phyloP scores from a whole-genome alignment of 805 yeast genomes.

The Yarrowia keelungensis region DNA sequence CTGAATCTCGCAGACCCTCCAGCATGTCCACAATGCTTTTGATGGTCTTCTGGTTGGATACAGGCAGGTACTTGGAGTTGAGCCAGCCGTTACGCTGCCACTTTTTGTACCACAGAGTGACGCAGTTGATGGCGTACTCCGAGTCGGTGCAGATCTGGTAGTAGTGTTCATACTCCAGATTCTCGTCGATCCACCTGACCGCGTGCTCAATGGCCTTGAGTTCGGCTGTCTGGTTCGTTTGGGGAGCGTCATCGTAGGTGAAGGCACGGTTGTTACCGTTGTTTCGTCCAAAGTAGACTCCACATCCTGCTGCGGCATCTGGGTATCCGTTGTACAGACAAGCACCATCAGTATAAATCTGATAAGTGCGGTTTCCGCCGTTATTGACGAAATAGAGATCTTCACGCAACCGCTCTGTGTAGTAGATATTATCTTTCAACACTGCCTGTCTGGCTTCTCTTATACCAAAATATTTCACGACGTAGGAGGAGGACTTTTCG shows the following conservation, averaged over 20 bases:
- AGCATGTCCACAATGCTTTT: neutral
- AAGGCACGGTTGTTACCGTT: neutral
- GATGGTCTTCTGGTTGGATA: neutral
- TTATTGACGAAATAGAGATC: neutral
- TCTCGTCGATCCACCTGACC: neutral
- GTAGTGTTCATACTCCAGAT: neutral
- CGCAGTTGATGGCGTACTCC: neutral
- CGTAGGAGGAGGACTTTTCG: too few species aligned
- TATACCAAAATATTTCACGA: too few species aligned
- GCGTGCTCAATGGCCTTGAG: neutral
- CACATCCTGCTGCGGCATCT: neutral
- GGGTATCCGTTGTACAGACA: neutral
- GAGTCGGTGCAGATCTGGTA: constrained; percentile 1
- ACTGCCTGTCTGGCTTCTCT: neutral
- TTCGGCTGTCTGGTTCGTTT: neutral
- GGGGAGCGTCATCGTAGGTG: neutral
- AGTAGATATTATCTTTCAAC: neutral
- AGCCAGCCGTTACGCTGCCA: neutral
- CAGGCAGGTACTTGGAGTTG: neutral
- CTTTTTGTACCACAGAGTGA: neutral
- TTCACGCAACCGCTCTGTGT: neutral
- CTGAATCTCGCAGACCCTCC: too few species aligned
- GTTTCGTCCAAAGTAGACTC: neutral
- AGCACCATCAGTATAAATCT: neutral
- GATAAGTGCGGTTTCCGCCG: neutral